Base-by-base conservation (phyloP, 2,329 filamentous ascomycete species). In the Verticillium nonalfalfae region DNA sequence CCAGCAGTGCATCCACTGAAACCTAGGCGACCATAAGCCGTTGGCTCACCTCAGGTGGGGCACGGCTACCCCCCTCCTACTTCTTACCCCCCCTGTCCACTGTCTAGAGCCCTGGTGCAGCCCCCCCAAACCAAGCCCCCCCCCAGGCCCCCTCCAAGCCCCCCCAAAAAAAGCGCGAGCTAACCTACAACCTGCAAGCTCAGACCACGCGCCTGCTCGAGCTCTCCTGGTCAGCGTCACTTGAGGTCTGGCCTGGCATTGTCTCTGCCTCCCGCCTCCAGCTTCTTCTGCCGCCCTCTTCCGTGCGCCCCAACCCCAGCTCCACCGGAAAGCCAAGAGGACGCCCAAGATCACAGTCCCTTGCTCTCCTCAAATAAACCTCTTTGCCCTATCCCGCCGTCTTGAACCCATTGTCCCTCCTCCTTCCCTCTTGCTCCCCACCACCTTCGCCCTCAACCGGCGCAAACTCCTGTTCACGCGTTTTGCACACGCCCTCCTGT, bases 251-350 rank as follows among this genome's bases (percentile, higher is more conserved):
- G 45, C 18, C 45, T 50, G 7, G 15, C 39, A 13, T 40, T 40
- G 39, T 40, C n/a, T 21, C 18, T 50, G n/a, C 21, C 45, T 21
- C 45, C 45, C 45, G 45, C 45, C 45, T 50, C 45, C 45, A 50
- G 45, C 45, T 50, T 50, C 45, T 18, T 18, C 21, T 50, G n/a
- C 45, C 45, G 45, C 18, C 45, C n/a, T 50, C 45, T 50, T 50
- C 45, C 45, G 45, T 50, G 45, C 45, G 45, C 45, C 45, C 45
- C 21, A 50, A 50, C 45, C 45, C 38, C 31, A 58, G 57, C 38
- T 58, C 57, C 57, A 58, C 57, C 57, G 57, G 57, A 58, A 40
- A 40, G 57, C 57, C 57, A 58, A 58, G 57, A 58, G 45, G 13
- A 50, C 40, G 38, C 57, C 57, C 57, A 58, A 58, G 57, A 35